Evolutionary conservation across 2,329 filamentous ascomycete genomes (phyloP), one percentile per base, ranked within the genome.

Genomic region (Alternaria triticina): DNA sequence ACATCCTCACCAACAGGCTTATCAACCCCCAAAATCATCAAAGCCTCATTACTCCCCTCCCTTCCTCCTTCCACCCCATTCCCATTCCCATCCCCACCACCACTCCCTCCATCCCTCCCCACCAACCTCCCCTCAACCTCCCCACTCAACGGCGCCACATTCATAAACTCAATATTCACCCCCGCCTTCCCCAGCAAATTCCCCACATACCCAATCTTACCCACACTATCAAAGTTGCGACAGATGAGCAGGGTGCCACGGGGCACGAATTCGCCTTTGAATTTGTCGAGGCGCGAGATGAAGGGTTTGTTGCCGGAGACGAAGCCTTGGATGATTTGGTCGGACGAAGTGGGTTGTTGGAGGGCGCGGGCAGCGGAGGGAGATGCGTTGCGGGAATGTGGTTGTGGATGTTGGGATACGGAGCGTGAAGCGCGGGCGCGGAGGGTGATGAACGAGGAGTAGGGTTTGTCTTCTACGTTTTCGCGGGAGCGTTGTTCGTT

Each of bases 151-250:
- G 86, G 85, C 51, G 86, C 86, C 1, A 94, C 92, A 74, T 88
- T 89, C 92, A 95, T 96, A 75, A 90, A 94, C 49, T 86, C 87
- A 77, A 95, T 93, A 73, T 96, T 96, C 56, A 96, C 88, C 0
- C 88, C 88, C 40, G 90, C 86, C 40, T 84, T 85, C 0, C 92
- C 92, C 25, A 95, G 81, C 55, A 89, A 85, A 61, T 85, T 89
- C 1, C 92, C 92, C 3, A 96, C 92, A 40, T 89, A 88, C 3
- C 92, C 92, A 76, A 96, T 95, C 83, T 94, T 94, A 11, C 92
- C 92, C 0, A 91, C 91, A 67, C 89, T 86, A 74, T 96, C 92
- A 72, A 92, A 94, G 81, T 95, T 95, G 74, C 93, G 87, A 71
- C 93, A 87, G 62, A 95, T 90, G n/a, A 94, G 83, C 62, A 95